These are phyloP conservation scores for Globisporangium parvum DNA, from an alignment of 352 stramenopile species.

Conservation along the genomic window DNA sequence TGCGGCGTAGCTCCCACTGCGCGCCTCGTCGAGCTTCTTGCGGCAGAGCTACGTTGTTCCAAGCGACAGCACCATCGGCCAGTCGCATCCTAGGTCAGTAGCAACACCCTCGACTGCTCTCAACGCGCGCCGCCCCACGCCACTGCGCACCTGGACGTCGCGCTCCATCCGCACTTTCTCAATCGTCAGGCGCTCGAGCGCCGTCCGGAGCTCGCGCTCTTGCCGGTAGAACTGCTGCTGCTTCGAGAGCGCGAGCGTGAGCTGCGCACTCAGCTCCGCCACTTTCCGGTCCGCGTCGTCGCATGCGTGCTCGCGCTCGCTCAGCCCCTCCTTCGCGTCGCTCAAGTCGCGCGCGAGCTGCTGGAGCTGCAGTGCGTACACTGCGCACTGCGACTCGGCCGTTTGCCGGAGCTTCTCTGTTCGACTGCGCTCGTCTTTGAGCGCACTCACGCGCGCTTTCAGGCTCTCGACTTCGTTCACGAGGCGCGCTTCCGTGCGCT, in stretches of 20 bases:
- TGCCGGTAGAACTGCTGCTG: constrained; percentile 71
- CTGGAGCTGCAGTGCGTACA: constrained; percentile 45
- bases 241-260: constrained; percentile 62
- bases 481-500: constrained; percentile 44
- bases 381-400: constrained; percentile 32
- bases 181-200: constrained; percentile 50
- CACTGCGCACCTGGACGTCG: constrained; percentile 33
- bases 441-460: constrained; percentile 31
- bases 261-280: constrained; percentile 53
- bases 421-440: constrained; percentile 61
- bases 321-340: constrained; percentile 46
- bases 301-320: constrained; percentile 54
- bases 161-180: constrained; percentile 62
- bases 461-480: constrained; percentile 59
- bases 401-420: constrained; percentile 45
- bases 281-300: constrained; percentile 70
- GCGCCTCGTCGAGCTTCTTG: constrained; percentile 60
- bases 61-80: background rate
- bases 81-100: background rate
- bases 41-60: constrained; percentile 29
- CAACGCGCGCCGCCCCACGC: too few relatives aligned
- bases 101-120: background rate
- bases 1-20: constrained; percentile 31
- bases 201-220: constrained; percentile 55
- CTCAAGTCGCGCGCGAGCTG: constrained; percentile 47